Conservation (phyloP, 805 yeast species). For the Barnettozyma botsteinii region DNA sequence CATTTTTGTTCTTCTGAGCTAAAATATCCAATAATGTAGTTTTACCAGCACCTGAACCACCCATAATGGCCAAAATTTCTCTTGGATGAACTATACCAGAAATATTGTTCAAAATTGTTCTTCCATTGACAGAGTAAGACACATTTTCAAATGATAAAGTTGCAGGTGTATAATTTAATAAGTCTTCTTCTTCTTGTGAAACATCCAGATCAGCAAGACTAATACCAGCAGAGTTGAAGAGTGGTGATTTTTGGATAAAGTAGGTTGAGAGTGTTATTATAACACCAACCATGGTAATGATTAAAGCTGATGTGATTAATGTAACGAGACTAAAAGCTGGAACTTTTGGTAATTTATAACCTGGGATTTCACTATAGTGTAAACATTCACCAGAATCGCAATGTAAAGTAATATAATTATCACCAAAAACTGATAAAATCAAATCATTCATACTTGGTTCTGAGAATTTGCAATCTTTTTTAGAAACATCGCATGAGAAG, state of each 20-base stretch:
- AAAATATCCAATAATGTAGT: constrained; percentile 88
- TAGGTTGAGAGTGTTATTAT: constrained; percentile 35
- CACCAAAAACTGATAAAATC: constrained; percentile 91
- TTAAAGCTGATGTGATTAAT: constrained; percentile 40
- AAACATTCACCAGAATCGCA: constrained; percentile 89
- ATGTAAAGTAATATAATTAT: constrained; percentile 72
- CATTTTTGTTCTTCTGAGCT: constrained; percentile 83
- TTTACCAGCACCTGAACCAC: constrained; percentile 98
- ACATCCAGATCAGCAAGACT: constrained; percentile 23
- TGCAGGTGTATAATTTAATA: constrained; percentile 57
- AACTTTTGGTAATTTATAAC: constrained; percentile 62
- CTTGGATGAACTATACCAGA: constrained; percentile 82
- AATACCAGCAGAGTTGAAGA: constrained; percentile 37
- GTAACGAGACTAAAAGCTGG: constrained; percentile 40
- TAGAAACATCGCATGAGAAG: constrained; percentile 66
- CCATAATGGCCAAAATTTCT: constrained; percentile 92
- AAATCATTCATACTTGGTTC: constrained; percentile 96
- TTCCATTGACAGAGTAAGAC: constrained; percentile 50
- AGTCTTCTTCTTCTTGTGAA: constrained; percentile 33
- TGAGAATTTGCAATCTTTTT: constrained; percentile 66
- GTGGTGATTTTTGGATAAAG: constrained; percentile 54
- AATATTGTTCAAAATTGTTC: constrained; percentile 52
- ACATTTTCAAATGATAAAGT: constrained; percentile 72
- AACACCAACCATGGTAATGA: constrained; percentile 34
- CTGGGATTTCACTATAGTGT: constrained; percentile 90